Base-by-base conservation (phyloP, 768 basidiomycete species). In the Lentinula detonsa region DNA sequence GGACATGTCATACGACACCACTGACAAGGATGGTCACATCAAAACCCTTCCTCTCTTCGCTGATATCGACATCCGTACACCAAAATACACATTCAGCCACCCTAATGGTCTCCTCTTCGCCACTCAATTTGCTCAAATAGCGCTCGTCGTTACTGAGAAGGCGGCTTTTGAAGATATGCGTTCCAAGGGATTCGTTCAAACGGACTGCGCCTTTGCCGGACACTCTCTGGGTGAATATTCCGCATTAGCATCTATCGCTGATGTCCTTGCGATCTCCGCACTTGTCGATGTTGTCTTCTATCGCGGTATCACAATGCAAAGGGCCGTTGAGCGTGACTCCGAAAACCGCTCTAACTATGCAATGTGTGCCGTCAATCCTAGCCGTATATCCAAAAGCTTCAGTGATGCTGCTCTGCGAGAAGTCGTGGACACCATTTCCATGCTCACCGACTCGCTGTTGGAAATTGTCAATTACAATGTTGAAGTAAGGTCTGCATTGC, bases 251-350 rank as follows among this genome's bases (percentile, higher is more conserved):
- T 96, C 96, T 8, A 97, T 99, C 66, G 96, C 96, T 28, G 95
- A 96, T 72, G 93, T 98, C 57, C 85, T 98, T 39, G 91, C 93
- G 51, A 93, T 98, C 67, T 93, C 96, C 18, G 86, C 93, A 2
- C 86, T 98, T 52, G 93, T 95, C 68, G 97, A 99, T 66, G 93
- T 99, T 69, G 96, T 99, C 31, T 99, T 99, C 83, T 99, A 98
- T 75, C 93, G 97, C 72, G 97, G 97, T 67, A 95, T 99, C 70
- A 99, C 97, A 39, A 99, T 98, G 97, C 97, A 98, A 70, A 93
- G 97, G 23, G 97, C 97, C 31, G 97, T 99, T 61, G 94, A 97
- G 74, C 93, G 97, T 35, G 97, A 99, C 70, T 80, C 88, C 1
- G 79, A 91, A 61, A 95, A 95, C 69, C 85, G 97, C 40, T 96